Base-by-base conservation (phyloP, 257 asterid genomes). In the Nicotiana sylvestris region DNA sequence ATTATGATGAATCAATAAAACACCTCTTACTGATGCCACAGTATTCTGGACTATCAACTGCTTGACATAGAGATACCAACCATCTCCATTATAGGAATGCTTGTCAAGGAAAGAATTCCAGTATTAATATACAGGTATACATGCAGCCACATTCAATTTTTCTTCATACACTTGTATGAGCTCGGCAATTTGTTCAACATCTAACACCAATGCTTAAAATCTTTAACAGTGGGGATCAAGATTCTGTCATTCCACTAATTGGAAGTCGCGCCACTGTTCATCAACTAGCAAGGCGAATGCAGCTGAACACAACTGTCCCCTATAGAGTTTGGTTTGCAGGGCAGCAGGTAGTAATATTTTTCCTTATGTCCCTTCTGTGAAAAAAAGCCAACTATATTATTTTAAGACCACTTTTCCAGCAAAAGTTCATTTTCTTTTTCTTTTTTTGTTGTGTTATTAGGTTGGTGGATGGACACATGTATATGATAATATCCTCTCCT, bases 391-490 rank as follows among this genome's bases (percentile, higher is more conserved):
- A 8, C 11, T 2, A 17, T 3, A 11, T 37, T 8, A 67, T 21
- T n/a, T 35, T 74, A 49, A 61, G 65, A 25, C 27, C 3, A 13
- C 8, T 43, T 35, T 11, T 11, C 35, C 2, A 29, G 81, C 10
- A 37, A 49, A 33, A 43, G 0, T 2, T 21, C 64, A 56, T 46
- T 46, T 9, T 37, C 12, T 16, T 60, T 10, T 62, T n/a, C 0
- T 16, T 61, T 79, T 27, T 18, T 80, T 4, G 55, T 2, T 37
- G 30, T 81, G 61, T 76, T 77, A 92, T 76, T 80, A 92, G 97
- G 97, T 92, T 83, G 97, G 92, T 77, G 95, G 95, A 82, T 91
- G 97, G 97, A 92, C 93, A 70, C 92, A 88, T 84, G 92, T 85
- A 33, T 92, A 92, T 69, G 95, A 91, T 1, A 84, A 92, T 86